Conservation (phyloP, 805 yeast genomes). For the Wickerhamiella brachini region DNA sequence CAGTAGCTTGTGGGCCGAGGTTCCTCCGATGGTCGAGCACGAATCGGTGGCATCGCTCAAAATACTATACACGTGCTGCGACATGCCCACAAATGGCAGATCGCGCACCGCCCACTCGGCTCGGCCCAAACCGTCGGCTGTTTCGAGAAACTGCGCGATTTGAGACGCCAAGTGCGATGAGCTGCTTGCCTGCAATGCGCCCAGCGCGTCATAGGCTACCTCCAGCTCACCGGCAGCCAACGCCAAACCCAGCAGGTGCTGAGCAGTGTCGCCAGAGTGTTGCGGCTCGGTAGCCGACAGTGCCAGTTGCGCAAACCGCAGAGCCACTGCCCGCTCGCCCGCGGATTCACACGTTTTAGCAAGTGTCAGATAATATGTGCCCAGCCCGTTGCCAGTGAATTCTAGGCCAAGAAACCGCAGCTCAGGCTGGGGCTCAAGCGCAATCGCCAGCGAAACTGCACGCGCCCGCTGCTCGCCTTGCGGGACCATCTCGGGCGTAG, state of each 20-base stretch:
- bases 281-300: not conserved
- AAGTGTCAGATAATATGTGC: not conserved
- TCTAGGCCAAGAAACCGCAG: slow-evolving; percentile 1
- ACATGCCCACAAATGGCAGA: slow-evolving; percentile 33
- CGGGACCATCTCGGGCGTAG: not conserved
- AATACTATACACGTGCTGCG: slow-evolving; percentile 30
- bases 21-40: slow-evolving; percentile 21
- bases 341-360: not conserved
- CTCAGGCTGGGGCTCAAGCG: not conserved
- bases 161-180: slow-evolving; percentile 4
- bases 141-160: slow-evolving; percentile 13
- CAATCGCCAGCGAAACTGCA: not conserved
- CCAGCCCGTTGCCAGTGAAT: not conserved
- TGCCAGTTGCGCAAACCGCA: slow-evolving; percentile 1
- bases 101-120: slow-evolving; percentile 27
- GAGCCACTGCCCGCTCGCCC: not conserved
- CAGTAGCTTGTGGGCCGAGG: slow-evolving; percentile 36
- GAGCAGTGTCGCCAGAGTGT: not conserved
- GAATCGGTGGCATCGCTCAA: slow-evolving; percentile 18
- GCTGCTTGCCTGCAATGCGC: slow-evolving; percentile 10
- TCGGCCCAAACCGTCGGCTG: slow-evolving; percentile 24
- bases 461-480: slow-evolving; percentile 2
- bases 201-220: slow-evolving; percentile 26
- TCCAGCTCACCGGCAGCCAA: slow-evolving; percentile 23
- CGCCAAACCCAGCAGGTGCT: slow-evolving; percentile 15